Base-by-base conservation (phyloP, 371 early-diverging fungal genomes). In the Paramicrosporidium saccamoebae region DNA sequence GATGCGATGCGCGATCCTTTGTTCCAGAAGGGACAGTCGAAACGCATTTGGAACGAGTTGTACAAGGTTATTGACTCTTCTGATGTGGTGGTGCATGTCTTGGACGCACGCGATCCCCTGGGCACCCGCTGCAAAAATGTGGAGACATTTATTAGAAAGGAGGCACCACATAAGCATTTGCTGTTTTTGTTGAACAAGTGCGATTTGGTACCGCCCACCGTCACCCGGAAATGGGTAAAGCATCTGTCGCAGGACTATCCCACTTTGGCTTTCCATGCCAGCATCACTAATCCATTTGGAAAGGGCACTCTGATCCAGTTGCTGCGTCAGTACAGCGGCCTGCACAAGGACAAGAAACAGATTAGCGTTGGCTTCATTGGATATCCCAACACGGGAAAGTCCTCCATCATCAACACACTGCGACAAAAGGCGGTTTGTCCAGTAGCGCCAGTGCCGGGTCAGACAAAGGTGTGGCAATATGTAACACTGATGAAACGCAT, bases 391-490 rank as follows among this genome's bases (percentile, higher is more conserved):
- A 66, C 82, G 14, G 81, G 81, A 26, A 81, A 88, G 44, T 72
- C 73, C 27, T 81, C 82, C 33, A 88, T 98, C 41, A 98, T 98
- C 47, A 98, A 98, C 53, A 81, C 94, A 5, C 53, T 98, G 20
- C 63, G 75, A 36, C 57, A 61, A 24, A 92, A 94, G 48, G 71
- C 75, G 46, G 96, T 94, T 12, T 96, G 96, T 61, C 77, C 52
- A 20, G 92, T 92, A 8, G 98, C 98, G 6, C 98, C 98, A 1
- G 60, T 96, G 27, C 94, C 98, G 14, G 98, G 98, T 23, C 92
- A 98, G 44, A 98, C 98, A 27, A 98, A 92, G 53, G 78, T 84
- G 28, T 98, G 96, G 96, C 98, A 96, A 45, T 96, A 96, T 44
- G 86, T 98, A 24, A 81, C 95, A 7, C 56, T 98, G 31, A 95